Evolutionary conservation across 306 rosid species (phyloP), one percentile per base, ranked within the genome.

Genomic region (Potentilla sterilis): DNA sequence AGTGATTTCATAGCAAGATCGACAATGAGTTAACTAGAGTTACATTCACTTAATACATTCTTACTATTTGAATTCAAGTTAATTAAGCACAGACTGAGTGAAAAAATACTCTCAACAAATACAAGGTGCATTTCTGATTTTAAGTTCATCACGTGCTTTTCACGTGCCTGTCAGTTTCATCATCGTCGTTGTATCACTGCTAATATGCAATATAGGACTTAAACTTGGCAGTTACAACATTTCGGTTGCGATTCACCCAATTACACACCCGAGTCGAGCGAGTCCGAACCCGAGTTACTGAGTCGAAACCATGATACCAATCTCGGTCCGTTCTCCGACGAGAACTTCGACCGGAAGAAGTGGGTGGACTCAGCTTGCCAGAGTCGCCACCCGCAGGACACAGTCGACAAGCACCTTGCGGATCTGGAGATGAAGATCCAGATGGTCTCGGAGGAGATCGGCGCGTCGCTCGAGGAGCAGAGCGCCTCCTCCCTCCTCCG

Each of bases 391-490:
- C 89, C 93, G 1, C 92, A 92, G 83, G 97, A 90, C 7, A 78
- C 97, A 2, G 72, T 96, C 70, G 99, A 92, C 68, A 90, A 96
- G 34, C 96, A 96, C 80, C 81, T 90, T 11, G 89, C 87, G 52
- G 99, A 96, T 86, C 72, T 90, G 77, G 99, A 96, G 71, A 90
- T 92, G 98, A 96, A 88, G 85, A 96, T 96, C 75, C 99, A 96
- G 84, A 92, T 96, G 96, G 81, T 83, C 14, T 96, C 97, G 34
- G 98, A 96, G 79, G 96, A 96, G 87, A 92, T 96, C 81, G 89
- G 92, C 35, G 93, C 97, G 9, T 90, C 98, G 8, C 97, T 92
- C 35, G 97, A 96, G 85, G 99, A 96, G 44, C 96, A 92, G 83
- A 92, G 99, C 80, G 72, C 98, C 78, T 85, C 91, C 71, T 83